Evolutionary conservation across 164 flowering plant genomes (phyloP).

Genomic region (Vitis vinifera): DNA sequence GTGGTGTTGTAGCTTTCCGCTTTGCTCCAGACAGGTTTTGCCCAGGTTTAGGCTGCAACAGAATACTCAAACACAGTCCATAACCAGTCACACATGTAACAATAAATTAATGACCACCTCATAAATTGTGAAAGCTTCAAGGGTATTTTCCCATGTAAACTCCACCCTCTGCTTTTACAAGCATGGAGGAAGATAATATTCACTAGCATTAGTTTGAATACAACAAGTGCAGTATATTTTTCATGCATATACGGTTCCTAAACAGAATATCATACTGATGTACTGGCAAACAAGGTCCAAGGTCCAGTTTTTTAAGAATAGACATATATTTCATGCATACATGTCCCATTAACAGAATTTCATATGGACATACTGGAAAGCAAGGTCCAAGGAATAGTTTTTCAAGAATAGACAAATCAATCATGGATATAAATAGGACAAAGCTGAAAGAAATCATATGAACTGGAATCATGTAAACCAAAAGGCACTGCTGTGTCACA

Average conservation of each 20-base stretch:
- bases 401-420: no score
- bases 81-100: background rate
- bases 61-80: constrained; percentile 10
- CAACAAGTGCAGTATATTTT: background rate
- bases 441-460: no score
- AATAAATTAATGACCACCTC: background rate
- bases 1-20: constrained; percentile 28
- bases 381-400: no score
- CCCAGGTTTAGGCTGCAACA: constrained; percentile 39
- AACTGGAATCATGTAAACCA: no score
- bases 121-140: background rate
- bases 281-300: no score
- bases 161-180: background rate
- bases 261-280: background rate
- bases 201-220: background rate
- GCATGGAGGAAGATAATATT: background rate
- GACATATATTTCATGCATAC: background rate
- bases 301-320: background rate
- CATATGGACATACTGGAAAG: background rate
- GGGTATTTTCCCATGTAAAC: background rate
- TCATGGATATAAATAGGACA: no score
- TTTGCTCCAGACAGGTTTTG: constrained; percentile 27
- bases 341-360: background rate
- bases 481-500: no score
- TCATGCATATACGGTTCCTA: background rate